phyloP scores from a whole-genome alignment of 208 protist species.

The Acanthamoeba castellanii region DNA sequence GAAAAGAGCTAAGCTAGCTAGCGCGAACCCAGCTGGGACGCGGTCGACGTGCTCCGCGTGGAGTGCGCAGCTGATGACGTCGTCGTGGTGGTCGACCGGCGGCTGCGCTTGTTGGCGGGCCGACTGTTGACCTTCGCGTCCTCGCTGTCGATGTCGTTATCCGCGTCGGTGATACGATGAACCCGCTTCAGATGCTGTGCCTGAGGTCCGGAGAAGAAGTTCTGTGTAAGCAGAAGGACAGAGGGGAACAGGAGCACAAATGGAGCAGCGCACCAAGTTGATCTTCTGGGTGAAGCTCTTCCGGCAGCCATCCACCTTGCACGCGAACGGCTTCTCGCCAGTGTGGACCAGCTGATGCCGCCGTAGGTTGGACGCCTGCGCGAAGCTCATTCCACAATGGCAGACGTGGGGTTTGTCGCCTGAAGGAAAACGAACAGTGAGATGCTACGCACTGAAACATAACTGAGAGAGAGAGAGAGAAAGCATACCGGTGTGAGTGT shows the following conservation, averaged over 20 bases:
- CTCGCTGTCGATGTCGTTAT: background rate
- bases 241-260: background rate
- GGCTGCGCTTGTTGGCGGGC: background rate
- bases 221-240: background rate
- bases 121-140: background rate
- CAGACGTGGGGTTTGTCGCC: conserved; percentile 60
- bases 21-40: background rate
- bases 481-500: conserved; percentile 37
- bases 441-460: background rate
- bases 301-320: background rate
- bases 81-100: background rate
- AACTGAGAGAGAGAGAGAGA: background rate
- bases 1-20: background rate
- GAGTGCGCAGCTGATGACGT: background rate
- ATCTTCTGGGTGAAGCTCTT: conserved; percentile 67
- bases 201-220: background rate
- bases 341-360: conserved; percentile 61
- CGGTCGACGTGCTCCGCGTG: background rate
- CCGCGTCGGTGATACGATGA: background rate
- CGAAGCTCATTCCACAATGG: conserved; percentile 49
- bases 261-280: background rate
- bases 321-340: conserved; percentile 54
- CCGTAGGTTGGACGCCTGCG: conserved; percentile 64
- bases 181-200: conserved; percentile 35
- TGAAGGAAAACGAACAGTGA: background rate